Conservation (phyloP, 768 basidiomycete genomes). For the Russula virescens region DNA sequence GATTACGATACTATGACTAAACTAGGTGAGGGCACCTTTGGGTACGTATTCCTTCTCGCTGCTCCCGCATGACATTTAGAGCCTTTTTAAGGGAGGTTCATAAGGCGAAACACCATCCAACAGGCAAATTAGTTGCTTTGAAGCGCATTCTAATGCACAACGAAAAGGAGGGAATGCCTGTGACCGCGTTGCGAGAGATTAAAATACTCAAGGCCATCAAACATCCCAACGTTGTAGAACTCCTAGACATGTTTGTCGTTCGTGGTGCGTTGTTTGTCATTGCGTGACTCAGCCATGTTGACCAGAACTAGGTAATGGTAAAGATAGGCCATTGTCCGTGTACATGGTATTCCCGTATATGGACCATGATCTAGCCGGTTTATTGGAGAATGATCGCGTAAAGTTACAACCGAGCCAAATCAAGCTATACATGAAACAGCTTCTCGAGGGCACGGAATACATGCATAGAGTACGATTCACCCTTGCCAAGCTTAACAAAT, state of each 20-base stretch:
- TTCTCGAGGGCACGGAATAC: constrained; percentile 93
- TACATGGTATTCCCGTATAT: constrained; percentile 99
- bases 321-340: constrained; percentile 67
- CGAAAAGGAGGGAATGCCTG: constrained; percentile 94
- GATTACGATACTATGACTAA: constrained; percentile 83
- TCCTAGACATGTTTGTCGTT: constrained; percentile 90
- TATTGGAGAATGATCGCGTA: constrained; percentile 88
- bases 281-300: constrained; percentile 2
- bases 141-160: constrained; percentile 97
- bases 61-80: background rate
- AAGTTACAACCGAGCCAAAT: constrained; percentile 79
- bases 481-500: background rate
- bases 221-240: constrained; percentile 80
- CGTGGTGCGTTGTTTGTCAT: constrained; percentile 46
- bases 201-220: constrained; percentile 88
- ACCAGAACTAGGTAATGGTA: constrained; percentile 47
- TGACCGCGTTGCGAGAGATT: constrained; percentile 94
- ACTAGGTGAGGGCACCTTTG: constrained; percentile 95
- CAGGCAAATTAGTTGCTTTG: constrained; percentile 67
- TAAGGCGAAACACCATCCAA: constrained; percentile 66
- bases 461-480: constrained; percentile 77
- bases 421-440: constrained; percentile 93
- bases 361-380: constrained; percentile 96
- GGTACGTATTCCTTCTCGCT: constrained; percentile 35
- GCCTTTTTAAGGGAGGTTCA: constrained; percentile 71